These are phyloP conservation scores for Esteya vermicola DNA, from an alignment of 2,329 filamentous ascomycete species.

Conservation along the genomic window DNA sequence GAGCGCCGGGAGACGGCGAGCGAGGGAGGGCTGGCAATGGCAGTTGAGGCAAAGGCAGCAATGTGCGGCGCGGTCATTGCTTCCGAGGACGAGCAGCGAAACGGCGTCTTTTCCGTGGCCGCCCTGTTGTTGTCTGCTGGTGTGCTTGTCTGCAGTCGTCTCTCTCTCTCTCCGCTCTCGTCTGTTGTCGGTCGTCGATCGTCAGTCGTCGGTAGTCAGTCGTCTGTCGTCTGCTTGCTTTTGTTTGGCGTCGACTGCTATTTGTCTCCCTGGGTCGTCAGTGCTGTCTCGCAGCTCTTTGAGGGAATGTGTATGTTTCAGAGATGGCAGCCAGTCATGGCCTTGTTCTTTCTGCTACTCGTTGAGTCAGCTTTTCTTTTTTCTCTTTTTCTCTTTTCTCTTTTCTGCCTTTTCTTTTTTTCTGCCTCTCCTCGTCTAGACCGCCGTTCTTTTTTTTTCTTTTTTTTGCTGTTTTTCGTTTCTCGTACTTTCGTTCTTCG, in stretches of 20 bases:
- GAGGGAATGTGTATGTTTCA: too few relatives aligned
- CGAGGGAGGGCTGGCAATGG: conserved; percentile 4
- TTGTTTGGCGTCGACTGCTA: too few relatives aligned
- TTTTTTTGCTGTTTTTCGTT: background rate
- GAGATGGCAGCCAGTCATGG: too few relatives aligned
- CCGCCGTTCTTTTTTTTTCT: background rate
- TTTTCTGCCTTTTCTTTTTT: background rate
- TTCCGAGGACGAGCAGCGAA: background rate
- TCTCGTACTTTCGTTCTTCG: background rate
- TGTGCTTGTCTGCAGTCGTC: too few relatives aligned
- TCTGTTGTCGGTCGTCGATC: too few relatives aligned
- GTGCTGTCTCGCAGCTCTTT: background rate
- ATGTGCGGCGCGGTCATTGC: conserved; percentile 8
- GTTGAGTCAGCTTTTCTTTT: background rate
- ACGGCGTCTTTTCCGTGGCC: background rate
- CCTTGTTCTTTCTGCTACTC: background rate
- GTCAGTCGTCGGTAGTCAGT: background rate
- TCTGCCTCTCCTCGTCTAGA: background rate
- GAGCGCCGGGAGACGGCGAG: background rate
- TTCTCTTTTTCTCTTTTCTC: background rate
- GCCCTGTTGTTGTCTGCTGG: background rate
- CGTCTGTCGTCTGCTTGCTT: background rate
- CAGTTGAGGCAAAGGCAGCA: conserved; percentile 6
- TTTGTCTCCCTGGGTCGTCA: background rate
- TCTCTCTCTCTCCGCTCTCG: background rate